Evolutionary conservation across 2,329 filamentous ascomycete species (phyloP), one percentile per base, ranked within the genome.

Genomic region (Juglanconis oblonga): DNA sequence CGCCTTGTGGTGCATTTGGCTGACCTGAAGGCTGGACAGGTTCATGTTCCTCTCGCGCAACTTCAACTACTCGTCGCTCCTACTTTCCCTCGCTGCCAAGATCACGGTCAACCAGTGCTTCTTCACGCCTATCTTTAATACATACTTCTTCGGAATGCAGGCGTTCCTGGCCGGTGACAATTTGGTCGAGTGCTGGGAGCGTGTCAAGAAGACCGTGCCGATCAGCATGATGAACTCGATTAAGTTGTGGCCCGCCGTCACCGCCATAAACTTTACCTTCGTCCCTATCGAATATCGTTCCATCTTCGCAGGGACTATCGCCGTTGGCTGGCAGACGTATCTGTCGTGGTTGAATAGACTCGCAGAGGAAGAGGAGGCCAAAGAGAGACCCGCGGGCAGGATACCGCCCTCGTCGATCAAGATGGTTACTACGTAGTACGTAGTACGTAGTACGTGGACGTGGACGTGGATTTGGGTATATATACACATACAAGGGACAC

Each of bases 251-350:
- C 94, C 93, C 0, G 86, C 86, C 0, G 89, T 96, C 14, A 96
- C 89, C 13, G 92, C 92, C 0, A 88, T 97, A 70, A 93, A 83
- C 72, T 96, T 97, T 69, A 86, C 89, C n/a, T 95, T 91, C 68
- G 78, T 97, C 4, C 85, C 87, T 32, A 79, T 92, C 52, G 87
- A 94, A 69, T 94, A 91, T 73, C 81, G 93, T 54, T 90, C 87
- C 67, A 82, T 96, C 14, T 95, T 97, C 67, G 86, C 89, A 0
- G 91, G 90, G 1, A 76, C 89, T 6, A 83, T 96, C 65, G 91
- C 91, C 1, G 88, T 97, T 55, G 90, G 90, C 0, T 97, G 93
- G 93, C 93, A 97, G 81, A 92, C 91, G 1, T 97, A 97, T 79
- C 70, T 97, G 67, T 91, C 87, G 66, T 90, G 87, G 73, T 74